Evolutionary conservation across 768 basidiomycete genomes (phyloP).

Genomic region (Steccherinum ochraceum): DNA sequence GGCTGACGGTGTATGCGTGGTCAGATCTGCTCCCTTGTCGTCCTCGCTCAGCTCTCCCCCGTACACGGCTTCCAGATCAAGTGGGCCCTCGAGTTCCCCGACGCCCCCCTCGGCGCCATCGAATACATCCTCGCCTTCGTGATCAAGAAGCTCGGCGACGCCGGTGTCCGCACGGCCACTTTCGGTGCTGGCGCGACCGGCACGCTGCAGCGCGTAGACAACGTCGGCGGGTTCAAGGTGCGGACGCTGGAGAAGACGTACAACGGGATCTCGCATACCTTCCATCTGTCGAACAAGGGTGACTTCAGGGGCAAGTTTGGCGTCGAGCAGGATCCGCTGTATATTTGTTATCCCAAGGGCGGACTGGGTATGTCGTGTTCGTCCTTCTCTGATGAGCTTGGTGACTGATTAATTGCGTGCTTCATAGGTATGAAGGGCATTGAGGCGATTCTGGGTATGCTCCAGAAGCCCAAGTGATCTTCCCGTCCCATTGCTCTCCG

Average conservation of each 20-base stretch:
- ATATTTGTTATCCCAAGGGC: slow-evolving; percentile 28
- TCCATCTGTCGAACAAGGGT: slow-evolving; percentile 30
- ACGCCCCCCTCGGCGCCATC: slow-evolving; percentile 33
- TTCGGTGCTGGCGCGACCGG: slow-evolving; percentile 35
- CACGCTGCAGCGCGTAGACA: slow-evolving; percentile 23
- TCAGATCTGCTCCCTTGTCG: slow-evolving; percentile 31
- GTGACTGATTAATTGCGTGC: neutral
- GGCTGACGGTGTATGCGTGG: neutral
- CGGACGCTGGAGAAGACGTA: slow-evolving; percentile 34
- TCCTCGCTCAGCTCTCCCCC: slow-evolving; percentile 33
- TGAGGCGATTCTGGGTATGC: slow-evolving; percentile 27
- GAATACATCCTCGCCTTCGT: slow-evolving; percentile 32
- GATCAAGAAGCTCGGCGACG: slow-evolving; percentile 30
- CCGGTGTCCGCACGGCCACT: slow-evolving; percentile 29
- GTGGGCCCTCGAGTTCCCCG: slow-evolving; percentile 39
- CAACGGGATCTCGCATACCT: slow-evolving; percentile 27
- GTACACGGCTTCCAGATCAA: slow-evolving; percentile 39
- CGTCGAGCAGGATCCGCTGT: slow-evolving; percentile 25
- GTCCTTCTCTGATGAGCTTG: neutral
- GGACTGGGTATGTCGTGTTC: slow-evolving; percentile 15
- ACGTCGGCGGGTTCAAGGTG: slow-evolving; percentile 27
- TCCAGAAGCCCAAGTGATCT: slow-evolving; percentile 25
- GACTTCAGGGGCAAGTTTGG: slow-evolving; percentile 34
- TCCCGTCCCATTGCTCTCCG: too few relatives aligned
- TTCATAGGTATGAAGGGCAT: slow-evolving; percentile 23